Percentiles rank a stretch among this genome's conserved stretches.
Evolutionary conservation across 164 flowering plant genomes (phyloP).

Genomic region (Euptelea pleiosperma): DNA sequence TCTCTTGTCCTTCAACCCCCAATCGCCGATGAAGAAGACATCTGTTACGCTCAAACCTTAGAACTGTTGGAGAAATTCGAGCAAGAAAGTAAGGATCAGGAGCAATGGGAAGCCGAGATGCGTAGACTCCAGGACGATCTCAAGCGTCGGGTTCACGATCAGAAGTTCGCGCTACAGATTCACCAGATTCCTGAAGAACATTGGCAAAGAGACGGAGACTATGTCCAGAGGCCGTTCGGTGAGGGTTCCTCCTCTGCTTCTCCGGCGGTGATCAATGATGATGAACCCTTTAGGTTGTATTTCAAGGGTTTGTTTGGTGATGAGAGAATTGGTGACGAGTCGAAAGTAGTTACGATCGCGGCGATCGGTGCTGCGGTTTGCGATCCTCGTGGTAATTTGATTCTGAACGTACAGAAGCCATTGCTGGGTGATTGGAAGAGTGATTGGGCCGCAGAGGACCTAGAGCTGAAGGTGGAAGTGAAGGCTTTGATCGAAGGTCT

Average conservation of each 20-base stretch:
- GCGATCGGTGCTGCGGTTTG: slow-evolving; percentile 62
- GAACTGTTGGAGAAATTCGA: slow-evolving; percentile 2
- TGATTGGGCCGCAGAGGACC: slow-evolving; percentile 16
- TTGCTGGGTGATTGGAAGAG: slow-evolving; percentile 18
- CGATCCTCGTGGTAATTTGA: slow-evolving; percentile 41
- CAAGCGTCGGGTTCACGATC: slow-evolving; percentile 51
- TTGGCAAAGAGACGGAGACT: slow-evolving; percentile 49
- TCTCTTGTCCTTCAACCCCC: slow-evolving; percentile 1
- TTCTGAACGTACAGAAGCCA: slow-evolving; percentile 55
- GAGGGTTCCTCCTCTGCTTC: slow-evolving; percentile 25
- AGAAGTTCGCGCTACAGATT: slow-evolving; percentile 41
- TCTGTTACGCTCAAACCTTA: slow-evolving; percentile 8
- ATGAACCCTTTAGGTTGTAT: slow-evolving; percentile 39
- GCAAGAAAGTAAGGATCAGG: slow-evolving; percentile 29
- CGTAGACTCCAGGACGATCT: slow-evolving; percentile 31
- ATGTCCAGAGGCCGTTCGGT: slow-evolving; percentile 42
- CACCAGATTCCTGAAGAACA: slow-evolving; percentile 37
- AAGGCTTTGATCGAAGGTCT: slow-evolving; percentile 73
- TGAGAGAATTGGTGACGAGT: slow-evolving; percentile 26
- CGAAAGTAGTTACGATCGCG: slow-evolving; percentile 5
- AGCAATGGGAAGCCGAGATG: slow-evolving; percentile 29
- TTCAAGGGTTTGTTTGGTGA: slow-evolving; percentile 66
- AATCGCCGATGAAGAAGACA: neutral
- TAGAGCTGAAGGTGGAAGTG: slow-evolving; percentile 30
- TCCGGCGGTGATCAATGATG: neutral